phyloP scores from a whole-genome alignment of 2,329 filamentous ascomycete species.

The Amesomyces nigricolor region DNA sequence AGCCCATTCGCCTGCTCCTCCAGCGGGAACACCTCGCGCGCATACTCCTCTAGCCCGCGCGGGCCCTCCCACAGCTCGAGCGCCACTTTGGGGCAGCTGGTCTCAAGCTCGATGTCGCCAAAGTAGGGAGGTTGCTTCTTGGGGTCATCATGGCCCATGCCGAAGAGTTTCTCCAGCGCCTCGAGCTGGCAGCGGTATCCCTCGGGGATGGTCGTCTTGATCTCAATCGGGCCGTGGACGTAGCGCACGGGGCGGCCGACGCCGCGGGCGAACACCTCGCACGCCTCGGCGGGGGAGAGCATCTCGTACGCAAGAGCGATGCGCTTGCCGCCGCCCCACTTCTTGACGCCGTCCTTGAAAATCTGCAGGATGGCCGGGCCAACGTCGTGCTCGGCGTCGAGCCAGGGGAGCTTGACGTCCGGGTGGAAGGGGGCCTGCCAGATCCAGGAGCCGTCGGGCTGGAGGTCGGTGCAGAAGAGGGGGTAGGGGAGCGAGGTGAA shows the following conservation, averaged over 20 bases:
- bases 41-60: slow-evolving; percentile 88
- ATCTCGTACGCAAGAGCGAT: slow-evolving; percentile 89
- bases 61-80: slow-evolving; percentile 87
- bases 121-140: slow-evolving; percentile 59
- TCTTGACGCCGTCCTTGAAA: slow-evolving; percentile 84
- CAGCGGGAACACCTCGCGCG: slow-evolving; percentile 84
- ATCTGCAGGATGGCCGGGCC: slow-evolving; percentile 88
- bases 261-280: slow-evolving; percentile 70
- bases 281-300: slow-evolving; percentile 76
- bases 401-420: slow-evolving; percentile 82
- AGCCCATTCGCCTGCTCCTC: slow-evolving; percentile 92
- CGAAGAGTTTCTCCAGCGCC: slow-evolving; percentile 57
- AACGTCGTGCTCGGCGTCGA: slow-evolving; percentile 94
- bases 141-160: slow-evolving; percentile 44
- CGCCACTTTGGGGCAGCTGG: slow-evolving; percentile 66
- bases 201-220: slow-evolving; percentile 77
- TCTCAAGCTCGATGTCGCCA: slow-evolving; percentile 51
- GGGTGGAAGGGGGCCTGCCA: slow-evolving; percentile 95
- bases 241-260: slow-evolving; percentile 75
- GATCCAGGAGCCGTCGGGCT: slow-evolving; percentile 75
- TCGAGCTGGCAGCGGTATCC: slow-evolving; percentile 88
- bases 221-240: slow-evolving; percentile 69
- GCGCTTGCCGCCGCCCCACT: slow-evolving; percentile 68
- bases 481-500: slow-evolving; percentile 92
- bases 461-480: slow-evolving; percentile 89